Evolutionary conservation across 257 asterid species (phyloP).

Genomic region (Linderniella brevidens): DNA sequence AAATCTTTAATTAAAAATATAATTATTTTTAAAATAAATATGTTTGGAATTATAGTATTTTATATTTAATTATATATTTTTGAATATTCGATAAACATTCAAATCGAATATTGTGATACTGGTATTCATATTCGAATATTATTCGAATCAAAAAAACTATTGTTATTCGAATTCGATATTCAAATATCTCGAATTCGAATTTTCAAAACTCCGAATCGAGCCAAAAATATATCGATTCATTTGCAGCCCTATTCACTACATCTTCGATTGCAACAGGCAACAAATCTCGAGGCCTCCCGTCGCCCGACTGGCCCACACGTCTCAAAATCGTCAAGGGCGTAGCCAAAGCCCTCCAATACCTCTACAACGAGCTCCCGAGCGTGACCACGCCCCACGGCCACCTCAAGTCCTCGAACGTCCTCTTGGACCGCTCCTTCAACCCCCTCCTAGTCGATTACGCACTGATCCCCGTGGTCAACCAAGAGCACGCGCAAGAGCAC

Average conservation of each 20-base stretch:
- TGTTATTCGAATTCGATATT: no score
- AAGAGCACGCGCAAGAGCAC: slow-evolving; percentile 60
- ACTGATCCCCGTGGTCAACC: slow-evolving; percentile 62
- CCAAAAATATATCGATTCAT: not conserved
- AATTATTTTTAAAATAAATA: no score
- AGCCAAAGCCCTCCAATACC: slow-evolving; percentile 47
- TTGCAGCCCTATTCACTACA: not conserved
- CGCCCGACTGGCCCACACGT: slow-evolving; percentile 69
- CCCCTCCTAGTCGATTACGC: slow-evolving; percentile 72
- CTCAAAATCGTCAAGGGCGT: slow-evolving; percentile 62
- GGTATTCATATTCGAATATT: no score
- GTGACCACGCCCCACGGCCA: slow-evolving; percentile 86
- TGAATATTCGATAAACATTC: no score
- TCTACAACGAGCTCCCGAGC: slow-evolving; percentile 67
- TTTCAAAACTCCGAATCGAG: no score
- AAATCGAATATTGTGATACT: no score
- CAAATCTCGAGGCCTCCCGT: slow-evolving; percentile 20
- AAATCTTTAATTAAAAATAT: no score
- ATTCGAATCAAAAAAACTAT: no score
- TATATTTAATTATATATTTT: no score
- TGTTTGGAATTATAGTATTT: no score
- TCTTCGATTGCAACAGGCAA: slow-evolving; percentile 13
- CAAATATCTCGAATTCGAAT: no score
- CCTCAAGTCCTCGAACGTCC: slow-evolving; percentile 77
- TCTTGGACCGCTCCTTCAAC: slow-evolving; percentile 27